Percentiles rank a stretch among this genome's conserved stretches.
Conservation (phyloP, 2,329 filamentous ascomycete species). For the Geosmithia putterillii region DNA sequence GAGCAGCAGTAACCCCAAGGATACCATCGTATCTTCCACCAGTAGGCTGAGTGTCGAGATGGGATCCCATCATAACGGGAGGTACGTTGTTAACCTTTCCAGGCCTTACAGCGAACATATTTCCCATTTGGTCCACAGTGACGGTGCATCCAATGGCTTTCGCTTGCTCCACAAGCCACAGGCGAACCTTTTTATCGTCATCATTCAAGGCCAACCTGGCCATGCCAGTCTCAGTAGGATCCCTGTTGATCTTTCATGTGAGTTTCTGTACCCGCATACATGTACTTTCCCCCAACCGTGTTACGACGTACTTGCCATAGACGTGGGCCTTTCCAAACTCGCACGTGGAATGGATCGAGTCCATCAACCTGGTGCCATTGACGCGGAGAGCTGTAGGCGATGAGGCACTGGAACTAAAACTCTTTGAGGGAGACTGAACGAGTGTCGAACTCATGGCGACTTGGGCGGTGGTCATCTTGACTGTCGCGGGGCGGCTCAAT, state of each 20-base stretch:
- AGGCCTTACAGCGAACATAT: slow-evolving; percentile 60
- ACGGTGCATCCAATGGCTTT: slow-evolving; percentile 53
- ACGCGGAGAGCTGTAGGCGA: slow-evolving; percentile 5
- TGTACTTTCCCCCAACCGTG: not conserved
- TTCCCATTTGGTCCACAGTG: slow-evolving; percentile 66
- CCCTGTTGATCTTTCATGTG: not conserved
- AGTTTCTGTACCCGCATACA: not conserved
- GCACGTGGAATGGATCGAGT: slow-evolving; percentile 9
- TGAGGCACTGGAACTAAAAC: not conserved
- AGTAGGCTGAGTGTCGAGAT: slow-evolving; percentile 52
- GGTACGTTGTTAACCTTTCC: slow-evolving; percentile 44
- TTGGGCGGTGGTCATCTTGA: not conserved
- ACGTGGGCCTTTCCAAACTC: slow-evolving; percentile 8
- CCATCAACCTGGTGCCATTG: slow-evolving; percentile 8
- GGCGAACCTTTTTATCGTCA: slow-evolving; percentile 59
- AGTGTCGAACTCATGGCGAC: not conserved
- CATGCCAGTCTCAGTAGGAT: slow-evolving; percentile 57
- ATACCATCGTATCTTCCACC: slow-evolving; percentile 68
- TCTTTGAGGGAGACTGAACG: not conserved
- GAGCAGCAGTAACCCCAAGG: slow-evolving; percentile 57
- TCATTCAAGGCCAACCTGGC: slow-evolving; percentile 63
- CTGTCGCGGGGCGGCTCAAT: not conserved
- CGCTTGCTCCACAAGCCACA: slow-evolving; percentile 63
- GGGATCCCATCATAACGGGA: slow-evolving; percentile 59
- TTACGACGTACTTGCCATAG: slow-evolving; percentile 13